Evolutionary conservation across 345 rosid species (phyloP), one percentile per base, ranked within the genome.

Genomic region (Brassica rapa): DNA sequence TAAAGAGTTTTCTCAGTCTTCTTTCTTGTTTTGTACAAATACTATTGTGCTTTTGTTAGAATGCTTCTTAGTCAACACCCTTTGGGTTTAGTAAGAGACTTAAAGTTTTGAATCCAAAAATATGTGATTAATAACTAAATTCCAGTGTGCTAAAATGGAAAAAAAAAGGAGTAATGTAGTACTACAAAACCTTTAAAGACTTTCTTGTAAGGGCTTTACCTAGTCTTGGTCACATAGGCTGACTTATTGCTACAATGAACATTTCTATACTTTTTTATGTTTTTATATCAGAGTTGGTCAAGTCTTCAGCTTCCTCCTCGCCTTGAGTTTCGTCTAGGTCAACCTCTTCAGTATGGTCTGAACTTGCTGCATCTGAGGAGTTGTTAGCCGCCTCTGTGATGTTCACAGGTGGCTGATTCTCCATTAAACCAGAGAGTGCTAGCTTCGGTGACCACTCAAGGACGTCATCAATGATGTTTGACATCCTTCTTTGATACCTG

Each of bases 401-500:
- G 55, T 91, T 88, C 70, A 86, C 86, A 25, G 86, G 70, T 59
- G 83, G 90, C 86, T 86, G 98, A 79, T 92, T 93, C 83, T 93
- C 98, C 98, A 95, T 95, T 89, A 95, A 90, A 62, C 98, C 94
- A 16, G 99, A 95, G 64, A 95, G 82, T 14, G 99, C 99, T 76
- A 95, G 75, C 77, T 86, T 90, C 7, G 97, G 99, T 76, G 94
- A 90, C 99, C 99, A 96, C 85, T 93, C 99, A 0, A 96, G 88
- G 66, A 96, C 92, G 57, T 95, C 98, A 37, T 93, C 99, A 14
- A 95, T 95, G 70, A 95, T 95, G 79, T 93, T 95, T 8, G 91
- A 93, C 86, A 95, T 87, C 55, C 99, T 88, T 83, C 89, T 95
- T 80, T 95, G 98, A 77, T 95, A 95, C 87, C 98, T 96, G 92